Evolutionary conservation across 345 rosid genomes (phyloP), one percentile per base, ranked within the genome.

Genomic region (Geranium brycei): DNA sequence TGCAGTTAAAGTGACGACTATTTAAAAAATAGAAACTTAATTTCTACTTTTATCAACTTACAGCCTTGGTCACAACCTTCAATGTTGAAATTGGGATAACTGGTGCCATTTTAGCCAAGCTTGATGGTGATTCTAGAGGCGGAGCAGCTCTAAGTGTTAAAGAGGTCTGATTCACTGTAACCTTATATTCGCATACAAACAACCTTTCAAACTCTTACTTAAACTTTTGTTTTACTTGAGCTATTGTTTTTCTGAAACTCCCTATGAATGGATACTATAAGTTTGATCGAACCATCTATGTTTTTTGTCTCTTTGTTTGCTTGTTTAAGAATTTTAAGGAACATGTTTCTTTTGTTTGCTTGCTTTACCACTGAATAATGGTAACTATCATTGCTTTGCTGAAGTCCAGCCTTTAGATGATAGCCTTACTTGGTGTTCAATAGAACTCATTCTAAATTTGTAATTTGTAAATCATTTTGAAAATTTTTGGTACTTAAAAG

Each of bases 71-170:
- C 74, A 90, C 97, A 23, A 83, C 96, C 19, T 93, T 93, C 84
- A 93, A 93, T 69, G 78, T 93, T 55, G 99, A 90, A 86, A 93
- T 93, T 63, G 99, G 99, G 69, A 93, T 93, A 71, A 90, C 99
- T 18, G 97, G 99, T 74, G 99, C 97, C 74, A 93, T 93, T 75
- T 81, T 93, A 81, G 88, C 99, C 53, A 93, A 93, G 88, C 79
- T 93, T 68, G 99, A 93, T 65, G 97, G 99, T 17, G 99, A 93
- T 77, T 93, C 99, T 68, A 85, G 99, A 86, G 99, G 97, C 68
- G 97, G 99, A 59, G 97, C 99, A 64, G 99, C 99, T 71, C 77
- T 93, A 72, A 90, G 99, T 79, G 97, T 93, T 59, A 90, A 90
- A 77, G 99, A 93, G 99, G 99, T 89, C 67, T 64, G 82, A 30